phyloP scores from a whole-genome alignment of 2,329 filamentous ascomycete genomes.

The Diaporthe batatas region DNA sequence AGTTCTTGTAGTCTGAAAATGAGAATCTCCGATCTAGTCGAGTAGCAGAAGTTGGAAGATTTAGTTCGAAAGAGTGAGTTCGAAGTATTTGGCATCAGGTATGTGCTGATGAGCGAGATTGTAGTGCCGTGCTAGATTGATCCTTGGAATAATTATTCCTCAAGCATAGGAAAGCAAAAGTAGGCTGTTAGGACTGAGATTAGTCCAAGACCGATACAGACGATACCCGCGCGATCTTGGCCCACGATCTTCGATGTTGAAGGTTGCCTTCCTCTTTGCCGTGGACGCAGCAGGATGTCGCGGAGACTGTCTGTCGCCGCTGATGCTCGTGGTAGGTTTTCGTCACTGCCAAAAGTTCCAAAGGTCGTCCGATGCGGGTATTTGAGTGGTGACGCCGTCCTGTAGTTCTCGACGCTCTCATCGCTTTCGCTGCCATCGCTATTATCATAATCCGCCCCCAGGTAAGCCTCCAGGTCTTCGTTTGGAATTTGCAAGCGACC shows the following conservation, averaged over 20 bases:
- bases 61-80: background rate
- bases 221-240: background rate
- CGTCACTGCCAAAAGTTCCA: background rate
- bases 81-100: too few species aligned
- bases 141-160: background rate
- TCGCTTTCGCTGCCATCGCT: background rate
- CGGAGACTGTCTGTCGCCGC: background rate
- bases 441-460: background rate
- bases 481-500: background rate
- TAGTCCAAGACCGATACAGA: background rate
- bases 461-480: conserved; percentile 9
- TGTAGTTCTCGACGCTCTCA: background rate
- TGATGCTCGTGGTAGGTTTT: background rate
- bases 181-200: background rate
- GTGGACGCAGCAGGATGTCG: background rate
- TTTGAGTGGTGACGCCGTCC: background rate
- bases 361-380: background rate
- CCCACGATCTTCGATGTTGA: background rate
- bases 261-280: background rate
- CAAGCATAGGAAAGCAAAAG: background rate
- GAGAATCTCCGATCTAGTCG: background rate
- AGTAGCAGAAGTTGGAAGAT: too few species aligned
- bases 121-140: background rate
- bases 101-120: background rate
- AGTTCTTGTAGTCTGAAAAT: background rate